phyloP scores from a whole-genome alignment of 1,284 basidiomycete genomes.

The Apiotrichum veenhuisii region DNA sequence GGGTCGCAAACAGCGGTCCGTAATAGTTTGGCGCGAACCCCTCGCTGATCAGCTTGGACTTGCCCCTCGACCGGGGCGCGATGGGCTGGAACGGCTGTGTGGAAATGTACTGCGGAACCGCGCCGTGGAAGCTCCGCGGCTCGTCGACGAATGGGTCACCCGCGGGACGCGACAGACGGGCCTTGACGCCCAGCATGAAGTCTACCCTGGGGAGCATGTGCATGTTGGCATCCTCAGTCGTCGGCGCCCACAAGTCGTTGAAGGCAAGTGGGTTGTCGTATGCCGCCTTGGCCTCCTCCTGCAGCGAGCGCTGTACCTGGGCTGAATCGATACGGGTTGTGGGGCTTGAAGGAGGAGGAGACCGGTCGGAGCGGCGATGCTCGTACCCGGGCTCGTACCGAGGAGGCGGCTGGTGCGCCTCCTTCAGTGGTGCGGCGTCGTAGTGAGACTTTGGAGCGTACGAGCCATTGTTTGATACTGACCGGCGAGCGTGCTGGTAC shows the following conservation, averaged over 20 bases:
- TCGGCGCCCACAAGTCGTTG: slow-evolving; percentile 9
- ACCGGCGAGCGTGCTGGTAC: too few relatives aligned
- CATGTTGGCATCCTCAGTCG: background rate
- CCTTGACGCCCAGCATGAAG: slow-evolving; percentile 8
- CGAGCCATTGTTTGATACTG: too few relatives aligned
- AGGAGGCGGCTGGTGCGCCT: too few relatives aligned
- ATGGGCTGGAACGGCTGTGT: background rate
- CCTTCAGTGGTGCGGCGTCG: too few relatives aligned
- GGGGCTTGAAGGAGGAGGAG: too few relatives aligned
- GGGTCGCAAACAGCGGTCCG: background rate
- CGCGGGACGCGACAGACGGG: slow-evolving; percentile 1
- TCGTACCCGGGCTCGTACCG: too few relatives aligned
- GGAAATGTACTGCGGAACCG: background rate
- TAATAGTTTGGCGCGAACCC: slow-evolving; percentile 6
- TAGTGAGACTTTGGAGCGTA: too few relatives aligned
- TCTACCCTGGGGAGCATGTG: slow-evolving; percentile 3
- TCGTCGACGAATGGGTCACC: slow-evolving; percentile 3
- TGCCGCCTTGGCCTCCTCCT: too few relatives aligned
- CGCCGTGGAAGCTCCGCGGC: slow-evolving; percentile 5
- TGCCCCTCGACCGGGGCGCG: background rate
- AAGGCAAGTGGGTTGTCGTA: slow-evolving; percentile 9
- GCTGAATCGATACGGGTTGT: too few relatives aligned
- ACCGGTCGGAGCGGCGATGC: too few relatives aligned
- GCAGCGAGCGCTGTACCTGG: too few relatives aligned
- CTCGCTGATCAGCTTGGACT: slow-evolving; percentile 3